Evolutionary conservation across 1,284 basidiomycete species (phyloP), one percentile per base, ranked within the genome.

Genomic region (Moesziomyces sp.): DNA sequence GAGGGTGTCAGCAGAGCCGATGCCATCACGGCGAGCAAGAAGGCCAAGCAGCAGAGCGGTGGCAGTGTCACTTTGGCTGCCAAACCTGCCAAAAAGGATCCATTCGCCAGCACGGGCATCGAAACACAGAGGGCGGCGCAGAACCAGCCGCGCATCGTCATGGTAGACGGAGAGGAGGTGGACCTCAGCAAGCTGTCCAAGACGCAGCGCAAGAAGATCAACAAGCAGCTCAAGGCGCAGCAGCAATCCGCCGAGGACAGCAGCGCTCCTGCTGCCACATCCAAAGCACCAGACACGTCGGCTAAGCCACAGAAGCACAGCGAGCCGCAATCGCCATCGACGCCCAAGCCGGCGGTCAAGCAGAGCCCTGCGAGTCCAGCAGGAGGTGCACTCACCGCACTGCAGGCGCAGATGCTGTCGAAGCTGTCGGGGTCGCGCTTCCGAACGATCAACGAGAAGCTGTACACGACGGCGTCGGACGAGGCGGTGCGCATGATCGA

Each of bases 391-490:
- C 49, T 79, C 26, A 80, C 77, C 11, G 58, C 76, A 10, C 53
- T 76, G 3, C 79, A 81, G 52, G 69, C 76, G 6, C 70, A 77
- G 42, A 81, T 82, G 73, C 64, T 74, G 26, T 67, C 71, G 38
- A 74, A 77, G 33, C 73, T 84, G 14, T 74, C 75, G 9, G 83
- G 83, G 24, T 76, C 83, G 2, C 77, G 80, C n/a, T 84, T 84
- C 46, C 78, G 83, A 19, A 73, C 80, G n/a, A 76, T 84, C 66
- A 84, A 84, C 66, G 81, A 84, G 54, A 75, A 72, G 46, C 74
- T 84, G 10, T 84, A 84, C 63, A 84, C 83, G 43, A 68, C 70
- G 6, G 51, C 64, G 6, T 78, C 77, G 7, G 23, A 48, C 21
- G 68, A 78, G 21, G 82, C 83, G 3, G 66, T 79, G 7, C 38